Base-by-base conservation (phyloP, 129 eudicot species). In the Logfia minima region DNA sequence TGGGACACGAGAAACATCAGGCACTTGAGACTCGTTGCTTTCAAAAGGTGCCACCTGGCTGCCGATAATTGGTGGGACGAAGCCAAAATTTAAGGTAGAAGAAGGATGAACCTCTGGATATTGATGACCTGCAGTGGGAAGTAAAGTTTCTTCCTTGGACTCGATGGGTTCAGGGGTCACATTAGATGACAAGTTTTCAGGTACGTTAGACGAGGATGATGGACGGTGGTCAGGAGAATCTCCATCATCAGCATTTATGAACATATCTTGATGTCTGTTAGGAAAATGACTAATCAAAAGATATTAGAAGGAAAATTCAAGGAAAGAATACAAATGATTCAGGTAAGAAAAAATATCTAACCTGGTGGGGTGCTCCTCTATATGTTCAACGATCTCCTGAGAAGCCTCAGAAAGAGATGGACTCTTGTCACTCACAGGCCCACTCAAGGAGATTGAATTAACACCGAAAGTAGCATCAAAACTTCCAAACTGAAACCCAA, bases 401-500 rank as follows among this genome's bases (percentile, higher is more conserved):
- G 91, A 74, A 67, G 88, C 76, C 58, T 90, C 95, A 56, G 97
- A 87, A 66, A 76, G 22, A 66, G 84, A 24, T 65, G 83, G 75
- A 66, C 78, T 86, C 74, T 77, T 79, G 29, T 83, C 86, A 58
- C 32, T 79, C 59, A 75, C 86, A 34, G 83, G 81, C 18, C 59
- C 81, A 83, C 53, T 68, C 62, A 78, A 66, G 26, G 64, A 32
- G 78, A 21, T 78, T 75, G 86, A 55, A 70, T 80, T 77, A 24
- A 85, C 53, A 34, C 85, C 87, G 71, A 90, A 87, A 85, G 69
- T 83, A 68, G 93, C 89, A 82, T 88, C 98, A 84, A 93, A 93
- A 76, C 98, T 93, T 79, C 97, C 98, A 87, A 93, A 93, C 71
- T 88, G 84, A 62, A 93, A 89, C 70, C 97, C 89, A 62, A 91